A percentile compares a stretch with the other conserved stretches of the same genome.
These are phyloP conservation scores for Closterium sp. DNA, from an alignment of 139 green algal species.

Conservation along the genomic window DNA sequence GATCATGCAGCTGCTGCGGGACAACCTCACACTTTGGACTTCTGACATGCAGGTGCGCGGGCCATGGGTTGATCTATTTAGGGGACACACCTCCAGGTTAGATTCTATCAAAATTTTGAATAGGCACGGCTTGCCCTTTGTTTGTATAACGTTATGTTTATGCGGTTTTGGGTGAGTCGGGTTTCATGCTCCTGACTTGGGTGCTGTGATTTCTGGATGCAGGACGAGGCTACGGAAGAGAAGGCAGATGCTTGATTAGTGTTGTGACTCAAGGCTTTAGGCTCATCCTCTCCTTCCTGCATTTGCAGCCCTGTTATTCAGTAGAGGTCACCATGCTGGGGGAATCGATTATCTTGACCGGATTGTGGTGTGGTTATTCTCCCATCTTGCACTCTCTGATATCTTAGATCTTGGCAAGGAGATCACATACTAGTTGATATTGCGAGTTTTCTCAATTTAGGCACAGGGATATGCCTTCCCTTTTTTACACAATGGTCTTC, in stretches of 20 bases:
- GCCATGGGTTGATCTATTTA: neutral
- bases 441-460: neutral
- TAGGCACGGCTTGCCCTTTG: no score
- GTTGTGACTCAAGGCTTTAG: neutral
- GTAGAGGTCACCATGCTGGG: neutral
- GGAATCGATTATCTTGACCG: neutral
- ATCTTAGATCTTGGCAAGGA: neutral
- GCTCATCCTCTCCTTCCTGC: neutral
- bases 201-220: neutral
- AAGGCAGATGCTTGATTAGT: neutral
- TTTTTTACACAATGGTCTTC: no score
- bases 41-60: conserved; percentile 86
- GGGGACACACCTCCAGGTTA: no score
- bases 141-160: no score
- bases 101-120: no score
- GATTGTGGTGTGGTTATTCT: neutral
- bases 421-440: neutral
- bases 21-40: conserved; percentile 99
- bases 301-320: neutral
- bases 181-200: neutral
- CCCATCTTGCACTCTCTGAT: neutral
- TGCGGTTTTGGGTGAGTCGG: no score
- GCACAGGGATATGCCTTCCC: no score
- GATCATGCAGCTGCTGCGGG: conserved; percentile 98
- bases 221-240: neutral